Conservation (phyloP, 2,329 filamentous ascomycete species). For the Colletotrichum scovillei region DNA sequence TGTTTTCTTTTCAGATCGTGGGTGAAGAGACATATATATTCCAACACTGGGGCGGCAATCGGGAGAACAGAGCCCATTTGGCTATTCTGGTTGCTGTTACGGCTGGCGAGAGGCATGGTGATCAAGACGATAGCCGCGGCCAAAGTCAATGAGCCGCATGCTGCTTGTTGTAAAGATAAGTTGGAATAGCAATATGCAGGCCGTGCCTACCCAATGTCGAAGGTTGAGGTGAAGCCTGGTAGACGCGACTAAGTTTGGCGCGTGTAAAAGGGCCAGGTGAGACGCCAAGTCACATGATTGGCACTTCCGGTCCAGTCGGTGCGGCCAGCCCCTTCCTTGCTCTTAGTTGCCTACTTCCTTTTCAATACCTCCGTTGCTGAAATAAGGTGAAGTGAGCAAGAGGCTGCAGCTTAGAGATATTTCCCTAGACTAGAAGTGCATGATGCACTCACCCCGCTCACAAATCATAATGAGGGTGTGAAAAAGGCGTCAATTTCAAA, state of each 20-base stretch:
- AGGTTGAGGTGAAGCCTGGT: neutral
- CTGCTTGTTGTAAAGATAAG: neutral
- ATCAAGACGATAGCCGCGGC: neutral
- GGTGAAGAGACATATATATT: slow-evolving; percentile 89
- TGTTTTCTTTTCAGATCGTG: slow-evolving; percentile 87
- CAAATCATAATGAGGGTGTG: neutral
- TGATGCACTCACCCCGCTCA: neutral
- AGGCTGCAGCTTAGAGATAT: too few relatives aligned
- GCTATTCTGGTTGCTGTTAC: neutral
- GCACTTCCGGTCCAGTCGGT: neutral
- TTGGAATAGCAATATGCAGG: neutral
- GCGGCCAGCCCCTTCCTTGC: too few relatives aligned
- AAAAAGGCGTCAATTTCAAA: neutral
- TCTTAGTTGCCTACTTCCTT: neutral
- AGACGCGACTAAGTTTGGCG: neutral
- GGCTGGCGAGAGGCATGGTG: slow-evolving; percentile 10
- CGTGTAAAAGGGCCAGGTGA: neutral
- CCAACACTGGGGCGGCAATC: slow-evolving; percentile 79
- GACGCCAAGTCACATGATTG: neutral
- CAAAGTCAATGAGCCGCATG: neutral
- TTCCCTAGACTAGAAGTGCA: neutral
- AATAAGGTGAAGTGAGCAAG: too few relatives aligned
- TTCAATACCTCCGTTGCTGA: neutral
- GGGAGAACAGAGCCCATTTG: slow-evolving; percentile 46
- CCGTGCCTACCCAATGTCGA: neutral